Evolutionary conservation across 257 asterid species (phyloP).

Genomic region (Solanum rostratum): DNA sequence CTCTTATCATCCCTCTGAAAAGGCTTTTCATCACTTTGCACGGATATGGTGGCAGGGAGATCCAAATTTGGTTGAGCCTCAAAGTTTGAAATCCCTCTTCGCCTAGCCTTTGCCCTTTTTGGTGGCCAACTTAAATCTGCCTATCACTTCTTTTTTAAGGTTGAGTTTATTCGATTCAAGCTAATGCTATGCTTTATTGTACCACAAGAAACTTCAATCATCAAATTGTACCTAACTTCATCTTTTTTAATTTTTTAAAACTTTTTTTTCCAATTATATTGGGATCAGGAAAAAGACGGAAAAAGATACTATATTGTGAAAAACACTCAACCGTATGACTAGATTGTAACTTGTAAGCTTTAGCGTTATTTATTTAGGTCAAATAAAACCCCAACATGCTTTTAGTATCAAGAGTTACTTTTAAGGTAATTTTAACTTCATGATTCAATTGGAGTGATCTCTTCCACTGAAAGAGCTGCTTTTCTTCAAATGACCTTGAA

Average conservation of each 20-base stretch:
- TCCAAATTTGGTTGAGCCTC: background rate
- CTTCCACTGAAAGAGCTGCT: too few relatives aligned
- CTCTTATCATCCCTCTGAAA: background rate
- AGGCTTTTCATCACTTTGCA: background rate
- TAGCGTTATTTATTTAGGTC: background rate
- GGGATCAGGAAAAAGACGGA: background rate
- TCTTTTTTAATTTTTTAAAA: background rate
- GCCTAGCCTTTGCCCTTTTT: background rate
- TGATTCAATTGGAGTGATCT: too few relatives aligned
- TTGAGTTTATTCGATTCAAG: background rate
- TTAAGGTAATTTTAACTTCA: too few relatives aligned
- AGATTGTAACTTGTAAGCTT: background rate
- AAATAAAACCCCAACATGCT: background rate
- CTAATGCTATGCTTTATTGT: background rate
- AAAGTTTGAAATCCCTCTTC: background rate
- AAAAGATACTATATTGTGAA: background rate
- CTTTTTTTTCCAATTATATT: background rate
- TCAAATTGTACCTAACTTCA: background rate
- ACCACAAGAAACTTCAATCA: background rate
- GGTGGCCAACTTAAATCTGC: background rate
- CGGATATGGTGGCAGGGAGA: background rate
- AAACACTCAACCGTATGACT: background rate
- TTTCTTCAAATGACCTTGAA: too few relatives aligned
- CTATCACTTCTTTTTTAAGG: too few relatives aligned
- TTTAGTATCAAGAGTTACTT: too few relatives aligned